Base-by-base conservation (phyloP, 1,284 basidiomycete species). In the Coriolopsis trogii region DNA sequence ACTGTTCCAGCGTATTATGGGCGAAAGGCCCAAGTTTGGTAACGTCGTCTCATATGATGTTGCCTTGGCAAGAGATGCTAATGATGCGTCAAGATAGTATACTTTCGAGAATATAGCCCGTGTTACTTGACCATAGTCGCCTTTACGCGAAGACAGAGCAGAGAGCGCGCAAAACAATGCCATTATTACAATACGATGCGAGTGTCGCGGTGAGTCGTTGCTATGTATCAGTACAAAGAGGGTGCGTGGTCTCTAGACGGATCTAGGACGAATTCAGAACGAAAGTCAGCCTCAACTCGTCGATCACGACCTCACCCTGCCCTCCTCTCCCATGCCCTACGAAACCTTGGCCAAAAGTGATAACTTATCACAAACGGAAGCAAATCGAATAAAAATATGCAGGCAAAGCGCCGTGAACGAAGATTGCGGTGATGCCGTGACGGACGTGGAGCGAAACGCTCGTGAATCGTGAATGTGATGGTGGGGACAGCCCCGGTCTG, bases 341-440 rank as follows among this genome's bases (percentile, higher is more conserved):
- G n/a, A 34, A 44, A n/a, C 23, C 37, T 24, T 38, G 33, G 33
- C 21, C 28, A 41, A 47, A 20, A n/a, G 26, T 37, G 40, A 44
- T 49, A 43, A 38, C 28, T 31, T 49, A 50, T 33, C 21, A 42
- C 36, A 44, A 21, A 25, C n/a, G n/a, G 33, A 36, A 38, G 49
- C 31, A 24, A 29, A 46, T 21, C 44, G 39, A 43, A 52, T 52
- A 52, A 52, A 24, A 45, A 52, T 52, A 52, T 42, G 45, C 41
- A 38, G 45, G 51, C 45, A 34, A 48, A 41, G 46, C 46, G 51
- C 51, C 51, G 24, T 43, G 51, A 52, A 52, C 51, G 45, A 52
- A 52, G 45, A 39, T 10, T 41, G 40, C 34, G 39, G 50, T 41
- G 45, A 46, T 46, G 51, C 41, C 51, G 41, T 52, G 51, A 43